Percentiles rank a stretch among this genome's conserved stretches.
Conservation (phyloP, 306 rosid species). For the Vigna angularis region DNA sequence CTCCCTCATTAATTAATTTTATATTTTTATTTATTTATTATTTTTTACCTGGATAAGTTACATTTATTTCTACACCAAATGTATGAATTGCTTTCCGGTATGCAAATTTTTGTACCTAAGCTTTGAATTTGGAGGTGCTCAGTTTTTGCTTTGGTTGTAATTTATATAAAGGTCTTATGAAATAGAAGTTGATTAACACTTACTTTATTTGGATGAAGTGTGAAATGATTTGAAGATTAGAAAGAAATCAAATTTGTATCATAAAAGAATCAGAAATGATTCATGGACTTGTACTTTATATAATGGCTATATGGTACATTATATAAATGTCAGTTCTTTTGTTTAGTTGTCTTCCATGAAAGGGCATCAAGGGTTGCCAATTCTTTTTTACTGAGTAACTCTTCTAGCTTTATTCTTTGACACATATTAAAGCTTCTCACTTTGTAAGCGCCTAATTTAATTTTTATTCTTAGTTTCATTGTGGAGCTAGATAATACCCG, state of each 20-base stretch:
- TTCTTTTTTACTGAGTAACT: slow-evolving; percentile 3
- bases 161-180: slow-evolving; percentile 37
- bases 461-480: slow-evolving; percentile 34
- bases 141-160: slow-evolving; percentile 4
- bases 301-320: slow-evolving; percentile 11
- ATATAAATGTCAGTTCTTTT: slow-evolving; percentile 27
- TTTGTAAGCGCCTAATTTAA: neutral
- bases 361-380: slow-evolving; percentile 13
- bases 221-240: slow-evolving; percentile 22
- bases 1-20: neutral
- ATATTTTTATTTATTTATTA: neutral
- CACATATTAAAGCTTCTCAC: slow-evolving; percentile 22
- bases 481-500: neutral
- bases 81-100: slow-evolving; percentile 1
- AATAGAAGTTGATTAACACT: slow-evolving; percentile 11
- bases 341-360: slow-evolving; percentile 30
- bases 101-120: slow-evolving; percentile 9
- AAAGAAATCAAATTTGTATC: neutral
- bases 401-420: slow-evolving; percentile 34
- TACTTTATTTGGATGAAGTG: slow-evolving; percentile 5
- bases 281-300: slow-evolving; percentile 1
- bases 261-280: slow-evolving; percentile 14
- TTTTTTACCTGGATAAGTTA: slow-evolving; percentile 11
- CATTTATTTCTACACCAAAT: neutral
- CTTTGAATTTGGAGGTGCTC: slow-evolving; percentile 36